Base-by-base conservation (phyloP, 2,329 filamentous ascomycete species). In the Arthrobotrys sinensis region DNA sequence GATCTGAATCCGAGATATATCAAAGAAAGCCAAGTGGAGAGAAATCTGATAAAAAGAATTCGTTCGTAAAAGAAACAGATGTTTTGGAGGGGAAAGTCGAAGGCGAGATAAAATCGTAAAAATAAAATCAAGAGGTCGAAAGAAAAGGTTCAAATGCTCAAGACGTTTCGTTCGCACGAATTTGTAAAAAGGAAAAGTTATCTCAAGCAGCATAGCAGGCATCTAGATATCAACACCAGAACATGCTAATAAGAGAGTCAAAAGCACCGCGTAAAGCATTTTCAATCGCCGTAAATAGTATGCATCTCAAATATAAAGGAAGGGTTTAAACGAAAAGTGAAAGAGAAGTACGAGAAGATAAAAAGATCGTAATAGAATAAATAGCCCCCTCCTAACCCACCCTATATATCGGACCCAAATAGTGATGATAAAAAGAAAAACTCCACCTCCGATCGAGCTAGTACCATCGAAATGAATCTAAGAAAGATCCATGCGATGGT, bases 161-260 rank as follows among this genome's bases (percentile, higher is more conserved):
- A 65, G 48, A 52, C 16, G 11, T 63, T 63, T 57, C 53, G 55
- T 68, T 76, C 71, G 71, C 71, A 76, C 52, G 53, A 64, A 52
- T 53, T 76, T 10, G 52, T 45, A 62, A 76, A 36, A 53, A 32
- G 45, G 6, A 43, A 62, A 66, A 75, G 46, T 28, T 36, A 28
- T 34, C 36, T 60, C 19, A 19, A 57, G 36, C 16, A 43, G 36
- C 55, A 28, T 28, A 60, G 55, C 36, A 60, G 11, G 55, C 75
- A 72, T 78, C 75, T 78, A 78, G 63, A 77, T 60, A 67, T 67
- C 62, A 78, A 78, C 75, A 78, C 67, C 75, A 71, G 45, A 63
- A 71, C 75, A 78, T 78, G 75, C 75, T 68, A 70, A 63, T 50
- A 70, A 48, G 67, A 70, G 45, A 52, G 43, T 57, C 62, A 72